Evolutionary conservation across 2,329 filamentous ascomycete genomes (phyloP).

Genomic region (Fusarium sacchari): DNA sequence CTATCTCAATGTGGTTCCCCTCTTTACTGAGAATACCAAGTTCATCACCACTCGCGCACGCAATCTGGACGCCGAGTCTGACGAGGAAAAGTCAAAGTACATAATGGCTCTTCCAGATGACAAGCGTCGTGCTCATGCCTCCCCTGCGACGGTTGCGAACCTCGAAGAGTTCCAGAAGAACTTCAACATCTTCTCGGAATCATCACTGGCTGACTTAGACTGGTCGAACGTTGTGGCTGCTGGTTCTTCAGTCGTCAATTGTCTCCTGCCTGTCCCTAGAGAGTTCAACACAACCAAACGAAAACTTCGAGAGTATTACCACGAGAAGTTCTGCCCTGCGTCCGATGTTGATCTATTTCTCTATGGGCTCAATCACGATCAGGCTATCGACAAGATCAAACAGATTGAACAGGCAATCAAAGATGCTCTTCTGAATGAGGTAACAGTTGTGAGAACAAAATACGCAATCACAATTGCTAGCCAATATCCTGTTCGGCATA

Average conservation of each 20-base stretch:
- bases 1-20: slow-evolving; percentile 71
- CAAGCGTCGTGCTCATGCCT: slow-evolving; percentile 69
- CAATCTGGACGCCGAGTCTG: slow-evolving; percentile 64
- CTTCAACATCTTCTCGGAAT: slow-evolving; percentile 85
- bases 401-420: slow-evolving; percentile 80
- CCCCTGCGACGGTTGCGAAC: slow-evolving; percentile 73
- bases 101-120: slow-evolving; percentile 73
- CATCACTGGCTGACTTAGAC: slow-evolving; percentile 77
- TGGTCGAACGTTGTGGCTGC: slow-evolving; percentile 86
- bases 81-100: slow-evolving; percentile 70
- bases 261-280: slow-evolving; percentile 75
- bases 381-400: slow-evolving; percentile 85
- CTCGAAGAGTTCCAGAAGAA: slow-evolving; percentile 80
- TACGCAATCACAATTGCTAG: slow-evolving; percentile 87
- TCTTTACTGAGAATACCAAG: slow-evolving; percentile 68
- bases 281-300: slow-evolving; percentile 71
- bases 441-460: slow-evolving; percentile 85
- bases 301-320: slow-evolving; percentile 77
- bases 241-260: slow-evolving; percentile 83
- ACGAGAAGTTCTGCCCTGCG: slow-evolving; percentile 81
- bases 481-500: slow-evolving; percentile 83
- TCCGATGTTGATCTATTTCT: slow-evolving; percentile 90
- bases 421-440: slow-evolving; percentile 83
- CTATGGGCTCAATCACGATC: slow-evolving; percentile 79
- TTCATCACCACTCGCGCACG: slow-evolving; percentile 71